phyloP scores from a whole-genome alignment of 176 grass and related monocot species.

The Phoenix dactylifera region DNA sequence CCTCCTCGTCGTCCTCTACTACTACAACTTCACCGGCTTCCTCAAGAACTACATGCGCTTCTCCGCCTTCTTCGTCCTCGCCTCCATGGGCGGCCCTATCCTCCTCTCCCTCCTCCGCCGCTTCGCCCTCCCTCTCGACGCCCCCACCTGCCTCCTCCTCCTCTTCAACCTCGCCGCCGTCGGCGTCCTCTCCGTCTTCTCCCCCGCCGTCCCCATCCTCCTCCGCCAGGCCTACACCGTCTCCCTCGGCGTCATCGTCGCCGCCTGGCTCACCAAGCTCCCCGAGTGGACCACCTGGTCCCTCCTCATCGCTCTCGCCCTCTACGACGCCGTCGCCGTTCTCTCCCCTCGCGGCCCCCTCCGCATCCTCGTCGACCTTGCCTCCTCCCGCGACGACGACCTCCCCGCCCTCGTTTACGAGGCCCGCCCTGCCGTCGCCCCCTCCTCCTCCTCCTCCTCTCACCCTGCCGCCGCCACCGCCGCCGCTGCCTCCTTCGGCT shows the following conservation, averaged over 20 bases:
- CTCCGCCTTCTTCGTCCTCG: conserved; percentile 92
- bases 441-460: conserved; percentile 8
- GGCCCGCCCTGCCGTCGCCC: conserved; percentile 45
- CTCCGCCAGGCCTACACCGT: conserved; percentile 92
- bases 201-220: conserved; percentile 59
- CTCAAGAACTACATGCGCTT: conserved; percentile 95
- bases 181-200: conserved; percentile 78
- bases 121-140: conserved; percentile 56
- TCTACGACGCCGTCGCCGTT: conserved; percentile 84
- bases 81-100: conserved; percentile 87
- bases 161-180: conserved; percentile 68
- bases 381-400: conserved; percentile 86
- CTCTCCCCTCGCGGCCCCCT: conserved; percentile 72
- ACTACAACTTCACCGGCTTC: conserved; percentile 93
- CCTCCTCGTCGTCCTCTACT: conserved; percentile 80
- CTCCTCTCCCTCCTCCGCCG: conserved; percentile 46
- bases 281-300: conserved; percentile 97
- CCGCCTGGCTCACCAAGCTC: conserved; percentile 73
- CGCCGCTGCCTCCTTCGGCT: conserved; percentile 26
- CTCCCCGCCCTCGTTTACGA: conserved; percentile 89
- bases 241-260: conserved; percentile 73
- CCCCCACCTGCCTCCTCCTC: conserved; percentile 47
- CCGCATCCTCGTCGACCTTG: conserved; percentile 82
- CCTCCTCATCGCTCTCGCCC: conserved; percentile 73
- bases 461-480: conserved; percentile 12